A percentile compares a stretch with the other conserved stretches of the same genome.
Conservation (phyloP, 495 filamentous ascomycete genomes). For the Lentithecium fluviatile region DNA sequence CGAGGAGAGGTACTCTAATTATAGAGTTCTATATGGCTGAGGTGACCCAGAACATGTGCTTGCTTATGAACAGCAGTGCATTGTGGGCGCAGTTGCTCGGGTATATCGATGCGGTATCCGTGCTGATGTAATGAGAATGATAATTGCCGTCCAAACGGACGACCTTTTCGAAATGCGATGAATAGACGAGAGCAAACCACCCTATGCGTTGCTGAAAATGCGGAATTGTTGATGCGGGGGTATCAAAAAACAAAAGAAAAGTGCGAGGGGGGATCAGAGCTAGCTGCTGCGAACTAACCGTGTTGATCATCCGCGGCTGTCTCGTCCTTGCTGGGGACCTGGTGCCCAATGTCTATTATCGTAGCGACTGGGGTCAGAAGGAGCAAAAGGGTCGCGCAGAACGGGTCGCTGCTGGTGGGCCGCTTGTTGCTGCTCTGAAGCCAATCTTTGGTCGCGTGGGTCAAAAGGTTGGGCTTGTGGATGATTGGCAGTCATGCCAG, state of each 20-base stretch:
- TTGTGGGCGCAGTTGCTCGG: too few relatives aligned
- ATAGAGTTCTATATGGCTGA: neutral
- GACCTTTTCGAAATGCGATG: too few relatives aligned
- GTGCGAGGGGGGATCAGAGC: neutral
- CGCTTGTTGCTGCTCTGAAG: conserved; percentile 14
- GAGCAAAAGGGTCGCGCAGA: conserved; percentile 24
- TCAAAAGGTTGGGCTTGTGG: conserved; percentile 16
- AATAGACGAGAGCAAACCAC: too few relatives aligned
- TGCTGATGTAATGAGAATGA: too few relatives aligned
- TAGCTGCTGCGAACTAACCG: neutral
- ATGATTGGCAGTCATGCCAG: neutral
- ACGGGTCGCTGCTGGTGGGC: conserved; percentile 21
- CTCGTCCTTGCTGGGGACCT: conserved; percentile 1
- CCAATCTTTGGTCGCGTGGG: conserved; percentile 10
- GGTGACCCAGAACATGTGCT: neutral
- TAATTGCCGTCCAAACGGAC: too few relatives aligned
- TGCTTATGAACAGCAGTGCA: too few relatives aligned
- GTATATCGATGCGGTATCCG: too few relatives aligned
- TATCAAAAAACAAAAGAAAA: neutral
- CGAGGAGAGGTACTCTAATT: neutral
- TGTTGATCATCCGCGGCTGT: conserved; percentile 6
- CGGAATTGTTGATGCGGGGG: too few relatives aligned
- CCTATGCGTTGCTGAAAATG: too few relatives aligned
- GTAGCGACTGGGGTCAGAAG: conserved; percentile 8
- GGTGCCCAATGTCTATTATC: conserved; percentile 24